Conservation (phyloP, 306 rosid species). For the Chamaecrista fasciculata region DNA sequence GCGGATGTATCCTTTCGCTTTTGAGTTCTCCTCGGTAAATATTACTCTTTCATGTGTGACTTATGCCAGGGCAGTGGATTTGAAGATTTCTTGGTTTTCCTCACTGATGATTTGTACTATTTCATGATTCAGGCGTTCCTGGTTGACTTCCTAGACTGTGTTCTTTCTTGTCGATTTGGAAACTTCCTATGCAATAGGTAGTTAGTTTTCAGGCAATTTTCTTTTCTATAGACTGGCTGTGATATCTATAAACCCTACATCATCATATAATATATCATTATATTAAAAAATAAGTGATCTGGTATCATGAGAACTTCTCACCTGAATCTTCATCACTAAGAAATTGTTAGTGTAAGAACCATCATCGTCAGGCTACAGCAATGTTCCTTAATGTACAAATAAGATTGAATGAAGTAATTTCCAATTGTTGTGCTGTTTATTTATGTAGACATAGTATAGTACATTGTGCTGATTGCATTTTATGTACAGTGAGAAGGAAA, state of each 20-base stretch:
- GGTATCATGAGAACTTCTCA: conserved; percentile 7
- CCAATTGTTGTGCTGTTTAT: neutral
- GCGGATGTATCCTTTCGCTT: conserved; percentile 96
- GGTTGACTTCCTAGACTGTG: conserved; percentile 83
- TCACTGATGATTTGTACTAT: conserved; percentile 15
- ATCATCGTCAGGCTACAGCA: neutral
- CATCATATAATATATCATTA: neutral
- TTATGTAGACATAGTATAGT: conserved; percentile 2
- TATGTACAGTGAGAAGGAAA: conserved; percentile 76
- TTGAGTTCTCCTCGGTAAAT: conserved; percentile 89
- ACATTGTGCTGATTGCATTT: conserved; percentile 31
- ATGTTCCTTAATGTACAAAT: neutral
- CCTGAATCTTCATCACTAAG: conserved; percentile 1
- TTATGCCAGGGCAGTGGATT: neutral
- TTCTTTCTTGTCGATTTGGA: conserved; percentile 93
- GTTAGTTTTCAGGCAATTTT: conserved; percentile 23
- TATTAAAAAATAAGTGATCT: conserved; percentile 22
- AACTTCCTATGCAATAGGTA: conserved; percentile 97
- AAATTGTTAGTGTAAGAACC: neutral
- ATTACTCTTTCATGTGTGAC: conserved; percentile 22
- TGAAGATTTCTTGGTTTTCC: conserved; percentile 12
- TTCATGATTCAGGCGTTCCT: conserved; percentile 67
- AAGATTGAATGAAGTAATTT: conserved; percentile 1
- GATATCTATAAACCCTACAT: conserved; percentile 10
- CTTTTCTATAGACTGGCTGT: conserved; percentile 21